These are phyloP conservation scores for Chimonanthus salicifolius DNA, from an alignment of 164 flowering plant genomes.

Conservation along the genomic window DNA sequence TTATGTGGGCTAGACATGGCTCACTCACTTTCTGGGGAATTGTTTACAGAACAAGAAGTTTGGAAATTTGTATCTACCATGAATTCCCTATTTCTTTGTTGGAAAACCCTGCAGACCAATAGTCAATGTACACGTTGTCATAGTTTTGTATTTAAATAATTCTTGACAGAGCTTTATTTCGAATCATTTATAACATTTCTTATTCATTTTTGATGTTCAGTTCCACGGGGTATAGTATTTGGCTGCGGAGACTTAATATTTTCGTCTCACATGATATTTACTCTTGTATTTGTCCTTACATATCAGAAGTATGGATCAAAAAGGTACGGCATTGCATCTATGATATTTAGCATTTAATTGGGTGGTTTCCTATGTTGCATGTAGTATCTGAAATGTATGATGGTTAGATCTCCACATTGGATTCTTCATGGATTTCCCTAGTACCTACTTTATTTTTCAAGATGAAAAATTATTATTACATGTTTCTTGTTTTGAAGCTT, in stretches of 20 bases:
- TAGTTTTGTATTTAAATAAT: neutral
- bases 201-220: constrained; percentile 37
- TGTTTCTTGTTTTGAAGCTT: no score
- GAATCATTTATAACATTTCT: neutral
- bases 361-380: no score
- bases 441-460: no score
- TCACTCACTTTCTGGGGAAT: neutral
- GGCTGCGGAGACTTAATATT: constrained; percentile 99
- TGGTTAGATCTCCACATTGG: no score
- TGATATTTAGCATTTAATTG: no score
- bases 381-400: no score
- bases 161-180: neutral
- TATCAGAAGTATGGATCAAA: constrained; percentile 86
- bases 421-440: no score
- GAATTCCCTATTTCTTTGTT: neutral
- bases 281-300: constrained; percentile 82
- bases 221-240: constrained; percentile 79
- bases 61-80: neutral
- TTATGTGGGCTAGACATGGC: neutral
- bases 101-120: no score
- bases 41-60: neutral
- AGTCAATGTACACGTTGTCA: no score
- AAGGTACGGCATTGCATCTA: constrained; percentile 40
- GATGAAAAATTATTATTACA: no score
- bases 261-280: constrained; percentile 99